Evolutionary conservation across 2,329 filamentous ascomycete species (phyloP), one percentile per base, ranked within the genome.

Genomic region (Alternaria longipes): DNA sequence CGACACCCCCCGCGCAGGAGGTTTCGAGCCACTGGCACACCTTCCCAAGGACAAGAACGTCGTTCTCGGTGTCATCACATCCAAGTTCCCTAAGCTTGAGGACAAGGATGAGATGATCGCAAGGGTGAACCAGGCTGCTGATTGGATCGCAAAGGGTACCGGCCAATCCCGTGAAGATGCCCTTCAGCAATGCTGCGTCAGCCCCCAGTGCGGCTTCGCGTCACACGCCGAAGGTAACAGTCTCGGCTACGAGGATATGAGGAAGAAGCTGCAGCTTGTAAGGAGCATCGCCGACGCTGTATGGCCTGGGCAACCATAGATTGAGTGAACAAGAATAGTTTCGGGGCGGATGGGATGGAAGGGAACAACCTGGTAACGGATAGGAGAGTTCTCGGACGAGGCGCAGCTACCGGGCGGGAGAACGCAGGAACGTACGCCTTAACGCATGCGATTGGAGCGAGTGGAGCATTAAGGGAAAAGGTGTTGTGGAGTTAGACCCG

Each of bases 181-280:
- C 0, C 81, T 94, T 12, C 85, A 90, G 78, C 86, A 89, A 67
- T 81, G 93, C 49, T 76, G 72, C 24, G 77, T 79, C 16, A 74
- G 70, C 46, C 77, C 77, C 3, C 77, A 79, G 53, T 79, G 77
- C 46, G 77, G 77, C 7, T 79, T 79, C 77, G 91, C 90, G 36
- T 91, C 88, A 36, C 91, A 94, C 74, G 87, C 90, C 67, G 88
- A 86, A 70, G 91, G 91, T 0, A 93, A 94, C 73, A 85, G 87
- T 14, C 82, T 94, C 55, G 85, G 84, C 22, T 82, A 87, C 64
- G 86, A 91, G 46, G 90, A 91, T 63, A 90, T 93, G 88, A 87
- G 87, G 80, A 87, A 85, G 77, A 94, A 93, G 82, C 79, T 94
- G 71, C 82, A 85, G 66, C 80, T 94, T 54, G 89, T 93, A 18